A percentile compares a stretch with the other conserved stretches of the same genome.
phyloP scores from a whole-genome alignment of 148 eudicot genomes.

The Rhododendron williamsianum region DNA sequence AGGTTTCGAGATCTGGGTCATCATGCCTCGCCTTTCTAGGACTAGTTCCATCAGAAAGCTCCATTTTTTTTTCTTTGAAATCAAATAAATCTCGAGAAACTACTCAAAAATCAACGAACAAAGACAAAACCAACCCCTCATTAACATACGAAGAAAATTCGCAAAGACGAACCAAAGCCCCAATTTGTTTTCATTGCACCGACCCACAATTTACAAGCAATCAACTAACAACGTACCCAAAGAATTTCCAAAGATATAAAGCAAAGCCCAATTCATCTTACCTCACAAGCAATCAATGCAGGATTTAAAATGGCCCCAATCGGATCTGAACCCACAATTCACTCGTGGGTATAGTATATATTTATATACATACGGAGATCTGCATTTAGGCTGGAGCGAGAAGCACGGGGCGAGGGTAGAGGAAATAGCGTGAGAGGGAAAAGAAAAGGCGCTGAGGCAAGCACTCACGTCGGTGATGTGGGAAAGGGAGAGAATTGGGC shows the following conservation, averaged over 20 bases:
- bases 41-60: constrained; percentile 17
- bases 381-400: not conserved
- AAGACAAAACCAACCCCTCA: not conserved
- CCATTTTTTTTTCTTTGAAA: constrained; percentile 16
- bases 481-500: not conserved
- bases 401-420: not conserved
- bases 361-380: not conserved
- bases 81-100: not conserved
- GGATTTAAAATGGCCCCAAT: not conserved
- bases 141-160: not conserved
- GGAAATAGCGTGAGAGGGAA: not conserved
- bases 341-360: not conserved
- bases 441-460: not conserved
- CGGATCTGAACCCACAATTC: not conserved
- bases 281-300: not conserved
- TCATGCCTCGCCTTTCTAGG: constrained; percentile 21
- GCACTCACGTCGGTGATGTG: not conserved
- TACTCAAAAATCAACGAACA: constrained; percentile 3
- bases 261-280: not conserved
- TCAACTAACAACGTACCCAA: not conserved
- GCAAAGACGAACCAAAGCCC: not conserved
- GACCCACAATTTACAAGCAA: not conserved
- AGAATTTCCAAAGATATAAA: not conserved
- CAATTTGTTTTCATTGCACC: not conserved
- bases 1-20: constrained; percentile 16